These are phyloP conservation scores for Ophiostoma ulmi DNA, from an alignment of 2,329 filamentous ascomycete genomes.

Conservation along the genomic window DNA sequence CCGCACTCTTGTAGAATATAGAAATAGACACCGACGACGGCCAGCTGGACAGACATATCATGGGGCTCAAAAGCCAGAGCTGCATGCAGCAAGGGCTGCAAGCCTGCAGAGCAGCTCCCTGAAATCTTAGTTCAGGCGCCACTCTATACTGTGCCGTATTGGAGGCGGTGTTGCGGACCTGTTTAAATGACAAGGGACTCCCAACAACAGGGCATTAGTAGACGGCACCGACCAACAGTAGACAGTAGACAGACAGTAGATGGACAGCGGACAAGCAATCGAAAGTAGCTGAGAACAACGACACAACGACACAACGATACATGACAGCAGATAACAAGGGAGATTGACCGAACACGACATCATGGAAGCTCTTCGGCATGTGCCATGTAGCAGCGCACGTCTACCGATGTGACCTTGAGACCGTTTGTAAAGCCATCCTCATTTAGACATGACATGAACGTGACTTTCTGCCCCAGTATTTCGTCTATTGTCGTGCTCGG, in stretches of 20 bases:
- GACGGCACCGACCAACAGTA: neutral
- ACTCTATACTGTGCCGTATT: neutral
- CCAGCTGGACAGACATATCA: neutral
- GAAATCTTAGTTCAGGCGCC: too few species aligned
- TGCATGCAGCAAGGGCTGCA: too few species aligned
- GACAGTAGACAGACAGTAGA: neutral
- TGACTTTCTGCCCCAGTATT: neutral
- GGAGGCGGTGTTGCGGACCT: slow-evolving; percentile 1
- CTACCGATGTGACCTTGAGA: neutral
- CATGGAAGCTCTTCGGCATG: neutral
- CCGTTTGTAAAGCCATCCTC: neutral
- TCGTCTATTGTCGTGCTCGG: neutral
- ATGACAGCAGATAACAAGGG: neutral
- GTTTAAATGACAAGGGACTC: neutral
- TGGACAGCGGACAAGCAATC: neutral
- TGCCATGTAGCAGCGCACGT: slow-evolving; percentile 5
- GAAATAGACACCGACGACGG: neutral
- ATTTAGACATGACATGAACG: neutral
- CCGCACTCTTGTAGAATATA: too few species aligned
- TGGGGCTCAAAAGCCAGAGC: neutral
- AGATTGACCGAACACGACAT: neutral
- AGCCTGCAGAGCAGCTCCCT: too few species aligned
- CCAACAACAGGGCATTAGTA: neutral
- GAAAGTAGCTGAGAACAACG: neutral
- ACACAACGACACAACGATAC: neutral